Evolutionary conservation across 1,284 basidiomycete genomes (phyloP), one percentile per base, ranked within the genome.

Genomic region (Apiotrichum akiyoshidainum): DNA sequence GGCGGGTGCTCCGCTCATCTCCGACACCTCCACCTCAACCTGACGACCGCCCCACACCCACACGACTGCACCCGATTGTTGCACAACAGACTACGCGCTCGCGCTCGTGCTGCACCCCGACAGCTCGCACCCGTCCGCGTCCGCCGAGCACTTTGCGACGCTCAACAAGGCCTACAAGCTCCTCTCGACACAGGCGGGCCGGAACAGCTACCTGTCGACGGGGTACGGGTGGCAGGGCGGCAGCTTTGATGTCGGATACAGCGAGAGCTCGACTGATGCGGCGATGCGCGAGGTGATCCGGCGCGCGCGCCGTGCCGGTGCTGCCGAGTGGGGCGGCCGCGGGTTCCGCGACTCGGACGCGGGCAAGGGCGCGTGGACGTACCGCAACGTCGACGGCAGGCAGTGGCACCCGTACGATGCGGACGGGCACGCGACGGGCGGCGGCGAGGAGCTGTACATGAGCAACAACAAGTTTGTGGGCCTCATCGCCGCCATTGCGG

Each of bases 31-130:
- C 26, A 7, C 26, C 26, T 31, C n/a, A 7, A 31, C 26, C 26
- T 31, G 26, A 31, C 26, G 3, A 31, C 40, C 3, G 16, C 40
- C 16, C 22, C 45, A 21, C 26, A 12, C 16, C 22, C 45, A 21
- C 26, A 12, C 31, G 26, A 22, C 46, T 11, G 8, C 26, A 35
- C 33, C 17, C 16, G 45, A 5, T 26, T 17, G 31, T 9, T 16
- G 8, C 26, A 52, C 39, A 22, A 12, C 57, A 78, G 76, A 78
- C 55, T 78, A 78, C 63, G 65, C 66, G 40, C 70, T 78, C 22
- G 77, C 77, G 2, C 62, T 74, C 11, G 51, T 78, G 10, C 65
- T 77, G n/a, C 77, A 78, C 59, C 77, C 77, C 9, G 77, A 78
- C 59, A 72, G 72, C 7, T 66, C 68, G 7, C 75, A 78, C 60